Conservation (phyloP, 768 basidiomycete genomes). For the Amanita brunnescens region DNA sequence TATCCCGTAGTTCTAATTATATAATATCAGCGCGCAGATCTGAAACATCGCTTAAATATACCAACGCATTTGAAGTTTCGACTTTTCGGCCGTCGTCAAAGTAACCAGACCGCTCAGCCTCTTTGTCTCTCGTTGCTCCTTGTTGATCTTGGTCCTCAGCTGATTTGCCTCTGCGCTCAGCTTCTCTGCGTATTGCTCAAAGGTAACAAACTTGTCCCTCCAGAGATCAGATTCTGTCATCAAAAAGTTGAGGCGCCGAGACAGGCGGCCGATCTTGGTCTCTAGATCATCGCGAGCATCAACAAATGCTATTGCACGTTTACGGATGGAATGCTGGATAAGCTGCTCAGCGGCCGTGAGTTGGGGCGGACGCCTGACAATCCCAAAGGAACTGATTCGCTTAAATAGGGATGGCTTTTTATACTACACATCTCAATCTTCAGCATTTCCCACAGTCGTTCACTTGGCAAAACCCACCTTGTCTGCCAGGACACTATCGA, state of each 20-base stretch:
- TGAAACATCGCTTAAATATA: constrained; percentile 10
- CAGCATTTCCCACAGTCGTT: not conserved
- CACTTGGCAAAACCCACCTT: constrained; percentile 41
- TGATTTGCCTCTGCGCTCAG: constrained; percentile 82
- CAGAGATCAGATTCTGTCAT: constrained; percentile 88
- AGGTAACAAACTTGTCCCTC: constrained; percentile 90
- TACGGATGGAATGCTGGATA: constrained; percentile 83
- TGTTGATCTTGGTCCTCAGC: constrained; percentile 79
- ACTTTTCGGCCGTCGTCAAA: constrained; percentile 70
- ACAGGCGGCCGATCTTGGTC: constrained; percentile 85
- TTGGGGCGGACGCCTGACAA: constrained; percentile 60
- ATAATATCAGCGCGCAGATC: constrained; percentile 1
- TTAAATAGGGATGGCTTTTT: constrained; percentile 87
- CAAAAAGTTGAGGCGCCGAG: constrained; percentile 79
- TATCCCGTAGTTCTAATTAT: constrained; percentile 63
- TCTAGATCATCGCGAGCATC: constrained; percentile 91
- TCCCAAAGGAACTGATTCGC: constrained; percentile 71
- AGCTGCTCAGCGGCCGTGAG: constrained; percentile 76
- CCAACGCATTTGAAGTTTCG: constrained; percentile 71
- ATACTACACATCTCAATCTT: constrained; percentile 36
- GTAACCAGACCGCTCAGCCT: constrained; percentile 73
- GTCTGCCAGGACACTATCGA: constrained; percentile 80
- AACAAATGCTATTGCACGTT: constrained; percentile 90
- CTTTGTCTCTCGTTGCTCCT: constrained; percentile 85
- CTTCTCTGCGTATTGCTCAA: constrained; percentile 90